These are phyloP conservation scores for Moesziomyces aphidis DNA, from an alignment of 1,284 basidiomycete species.

Conservation along the genomic window DNA sequence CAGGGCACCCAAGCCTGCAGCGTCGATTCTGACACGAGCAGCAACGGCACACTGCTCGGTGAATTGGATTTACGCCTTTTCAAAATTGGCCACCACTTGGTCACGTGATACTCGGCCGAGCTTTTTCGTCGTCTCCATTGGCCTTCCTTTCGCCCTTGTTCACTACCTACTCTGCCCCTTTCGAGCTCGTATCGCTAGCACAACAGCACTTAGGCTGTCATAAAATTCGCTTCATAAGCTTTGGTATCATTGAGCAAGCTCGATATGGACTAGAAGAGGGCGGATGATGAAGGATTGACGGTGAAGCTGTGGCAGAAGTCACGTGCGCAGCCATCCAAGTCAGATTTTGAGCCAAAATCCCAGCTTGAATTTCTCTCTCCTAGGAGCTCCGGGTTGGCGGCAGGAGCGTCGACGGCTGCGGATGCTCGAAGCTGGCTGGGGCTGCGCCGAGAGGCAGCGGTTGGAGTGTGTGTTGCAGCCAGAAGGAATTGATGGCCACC, in stretches of 20 bases:
- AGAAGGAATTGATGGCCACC: not conserved
- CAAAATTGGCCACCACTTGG: not conserved
- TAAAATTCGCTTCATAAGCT: no score
- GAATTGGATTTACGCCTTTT: not conserved
- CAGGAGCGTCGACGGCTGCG: no score
- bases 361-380: not conserved
- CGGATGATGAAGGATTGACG: not conserved
- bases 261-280: not conserved
- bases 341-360: not conserved
- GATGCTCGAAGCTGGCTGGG: no score
- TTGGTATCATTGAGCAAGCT: not conserved
- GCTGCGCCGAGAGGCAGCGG: no score
- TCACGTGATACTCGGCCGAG: not conserved
- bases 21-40: not conserved
- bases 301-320: not conserved
- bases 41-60: no score
- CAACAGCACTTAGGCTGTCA: no score
- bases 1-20: not conserved
- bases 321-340: not conserved
- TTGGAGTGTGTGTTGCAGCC: not conserved
- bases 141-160: not conserved
- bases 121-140: not conserved
- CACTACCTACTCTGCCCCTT: not conserved
- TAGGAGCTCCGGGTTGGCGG: no score
- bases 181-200: not conserved